A percentile compares a stretch with the other conserved stretches of the same genome.
Conservation (phyloP, 176 grass and related monocot genomes). For the Dactylis glomerata region DNA sequence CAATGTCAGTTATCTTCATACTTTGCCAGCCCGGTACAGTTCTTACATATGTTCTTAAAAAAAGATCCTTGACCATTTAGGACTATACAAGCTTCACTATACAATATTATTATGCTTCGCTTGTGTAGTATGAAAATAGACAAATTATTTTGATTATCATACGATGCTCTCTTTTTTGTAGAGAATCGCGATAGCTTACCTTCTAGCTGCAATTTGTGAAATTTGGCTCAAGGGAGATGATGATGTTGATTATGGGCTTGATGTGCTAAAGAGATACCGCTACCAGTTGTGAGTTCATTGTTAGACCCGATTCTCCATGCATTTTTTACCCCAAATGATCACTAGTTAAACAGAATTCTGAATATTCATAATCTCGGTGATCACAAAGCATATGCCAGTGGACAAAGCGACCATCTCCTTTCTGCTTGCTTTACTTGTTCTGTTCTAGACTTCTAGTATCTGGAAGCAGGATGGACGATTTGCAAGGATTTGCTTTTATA, state of each 20-base stretch:
- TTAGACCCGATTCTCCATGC: neutral
- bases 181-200: conserved; percentile 73
- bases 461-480: neutral
- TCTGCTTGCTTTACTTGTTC: neutral
- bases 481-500: neutral
- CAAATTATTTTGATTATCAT: neutral
- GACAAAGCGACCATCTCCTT: neutral
- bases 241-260: conserved; percentile 27
- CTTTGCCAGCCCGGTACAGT: neutral
- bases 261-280: conserved; percentile 36
- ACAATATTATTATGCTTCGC: neutral
- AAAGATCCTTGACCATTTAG: neutral
- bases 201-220: conserved; percentile 63
- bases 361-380: neutral
- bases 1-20: no score
- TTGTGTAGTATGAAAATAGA: neutral
- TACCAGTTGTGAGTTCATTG: conserved; percentile 34
- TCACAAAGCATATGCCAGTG: neutral
- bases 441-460: neutral
- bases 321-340: neutral
- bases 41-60: neutral
- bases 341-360: neutral
- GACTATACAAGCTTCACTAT: no score
- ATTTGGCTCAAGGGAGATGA: conserved; percentile 52
- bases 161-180: conserved; percentile 19